These are phyloP conservation scores for Clavaria fumosa DNA, from an alignment of 768 basidiomycete genomes.

Conservation along the genomic window DNA sequence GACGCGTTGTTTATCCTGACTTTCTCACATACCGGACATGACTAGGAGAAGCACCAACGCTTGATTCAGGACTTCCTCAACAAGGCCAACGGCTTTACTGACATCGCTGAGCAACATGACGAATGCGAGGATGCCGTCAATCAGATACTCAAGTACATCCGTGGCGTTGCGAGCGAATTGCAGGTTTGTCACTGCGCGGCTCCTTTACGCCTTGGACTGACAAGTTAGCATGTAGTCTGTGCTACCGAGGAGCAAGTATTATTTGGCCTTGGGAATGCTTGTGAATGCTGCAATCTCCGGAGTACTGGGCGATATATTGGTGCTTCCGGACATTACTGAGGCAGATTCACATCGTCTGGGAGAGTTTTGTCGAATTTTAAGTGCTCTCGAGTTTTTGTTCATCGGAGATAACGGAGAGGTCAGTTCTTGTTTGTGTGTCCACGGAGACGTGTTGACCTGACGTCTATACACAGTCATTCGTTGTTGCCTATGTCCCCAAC, in stretches of 20 bases:
- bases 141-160: conserved; percentile 46
- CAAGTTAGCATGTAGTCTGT: conserved; percentile 32
- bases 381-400: conserved; percentile 70
- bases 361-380: conserved; percentile 68
- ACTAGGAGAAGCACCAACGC: conserved; percentile 39
- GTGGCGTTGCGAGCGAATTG: conserved; percentile 45
- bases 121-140: conserved; percentile 59
- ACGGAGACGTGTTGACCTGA: background rate
- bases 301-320: conserved; percentile 58
- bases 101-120: conserved; percentile 58
- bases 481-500: conserved; percentile 74
- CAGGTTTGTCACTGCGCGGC: conserved; percentile 35
- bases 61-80: conserved; percentile 30
- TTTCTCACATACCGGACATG: background rate
- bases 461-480: conserved; percentile 34
- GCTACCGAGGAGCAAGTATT: conserved; percentile 57
- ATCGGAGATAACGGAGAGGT: conserved; percentile 49
- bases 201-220: conserved; percentile 1
- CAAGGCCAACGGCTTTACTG: conserved; percentile 48
- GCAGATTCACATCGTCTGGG: conserved; percentile 71
- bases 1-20: conserved; percentile 3
- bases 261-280: conserved; percentile 53
- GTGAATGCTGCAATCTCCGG: conserved; percentile 52
- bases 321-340: conserved; percentile 75
- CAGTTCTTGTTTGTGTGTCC: conserved; percentile 9